Evolutionary conservation across 257 asterid genomes (phyloP).

Genomic region (Salvia hispanica): DNA sequence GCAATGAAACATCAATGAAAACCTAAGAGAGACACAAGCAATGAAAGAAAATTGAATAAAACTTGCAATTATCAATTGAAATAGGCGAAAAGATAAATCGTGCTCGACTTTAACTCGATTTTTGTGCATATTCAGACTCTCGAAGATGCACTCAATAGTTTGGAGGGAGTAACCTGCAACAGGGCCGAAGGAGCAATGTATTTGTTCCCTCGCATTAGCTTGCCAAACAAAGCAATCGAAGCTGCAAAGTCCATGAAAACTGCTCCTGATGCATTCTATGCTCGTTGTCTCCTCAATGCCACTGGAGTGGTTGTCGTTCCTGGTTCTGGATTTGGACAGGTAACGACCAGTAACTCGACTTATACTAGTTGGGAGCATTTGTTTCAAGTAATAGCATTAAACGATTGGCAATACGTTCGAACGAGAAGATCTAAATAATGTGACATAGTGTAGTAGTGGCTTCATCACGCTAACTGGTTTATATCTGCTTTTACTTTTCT

Average conservation of each 20-base stretch:
- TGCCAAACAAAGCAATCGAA: constrained; percentile 80
- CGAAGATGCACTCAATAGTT: constrained; percentile 75
- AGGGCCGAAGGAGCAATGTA: constrained; percentile 99
- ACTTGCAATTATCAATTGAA: background rate
- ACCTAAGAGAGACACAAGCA: background rate
- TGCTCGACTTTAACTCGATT: background rate
- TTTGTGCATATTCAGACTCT: constrained; percentile 51
- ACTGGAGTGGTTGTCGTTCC: constrained; percentile 97
- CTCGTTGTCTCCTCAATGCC: constrained; percentile 72
- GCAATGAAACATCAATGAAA: background rate
- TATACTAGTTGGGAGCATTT: background rate
- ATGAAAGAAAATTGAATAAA: background rate
- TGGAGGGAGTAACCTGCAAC: constrained; percentile 91
- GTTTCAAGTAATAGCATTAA: background rate
- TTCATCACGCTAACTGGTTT: no score
- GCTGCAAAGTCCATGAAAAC: constrained; percentile 74
- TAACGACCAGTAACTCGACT: constrained; percentile 18
- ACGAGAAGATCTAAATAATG: no score
- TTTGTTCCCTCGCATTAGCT: constrained; percentile 71
- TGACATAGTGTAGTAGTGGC: background rate
- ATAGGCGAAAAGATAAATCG: no score
- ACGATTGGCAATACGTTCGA: background rate
- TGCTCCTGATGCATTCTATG: constrained; percentile 81
- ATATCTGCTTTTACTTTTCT: background rate
- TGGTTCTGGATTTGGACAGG: constrained; percentile 98